A percentile compares a stretch with the other conserved stretches of the same genome.
Conservation (phyloP, 805 yeast species). For the Dipodascopsis uninucleata region DNA sequence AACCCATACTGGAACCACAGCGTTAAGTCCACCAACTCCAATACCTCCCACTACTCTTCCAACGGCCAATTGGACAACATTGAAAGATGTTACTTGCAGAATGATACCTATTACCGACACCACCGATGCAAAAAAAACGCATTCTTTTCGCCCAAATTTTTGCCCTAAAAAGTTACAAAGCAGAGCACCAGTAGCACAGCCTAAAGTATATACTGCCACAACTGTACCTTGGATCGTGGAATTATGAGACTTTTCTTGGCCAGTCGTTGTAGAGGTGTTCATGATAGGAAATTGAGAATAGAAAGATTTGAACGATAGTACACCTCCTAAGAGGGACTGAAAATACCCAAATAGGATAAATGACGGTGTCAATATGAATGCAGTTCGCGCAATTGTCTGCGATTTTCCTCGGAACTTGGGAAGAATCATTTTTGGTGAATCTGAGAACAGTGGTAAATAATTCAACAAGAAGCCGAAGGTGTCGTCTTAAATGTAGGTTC, state of each 20-base stretch:
- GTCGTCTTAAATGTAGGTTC: too few relatives aligned
- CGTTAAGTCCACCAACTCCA: slow-evolving; percentile 30
- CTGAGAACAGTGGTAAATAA: too few relatives aligned
- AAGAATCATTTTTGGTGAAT: too few relatives aligned
- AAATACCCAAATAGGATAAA: slow-evolving; percentile 1
- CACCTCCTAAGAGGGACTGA: not conserved
- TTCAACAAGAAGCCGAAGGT: too few relatives aligned
- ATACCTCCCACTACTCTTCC: slow-evolving; percentile 50
- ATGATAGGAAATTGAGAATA: not conserved
- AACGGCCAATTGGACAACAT: slow-evolving; percentile 61
- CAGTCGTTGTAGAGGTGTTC: not conserved
- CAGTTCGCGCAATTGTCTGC: not conserved
- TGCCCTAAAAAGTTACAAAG: slow-evolving; percentile 62
- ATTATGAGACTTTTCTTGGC: slow-evolving; percentile 2
- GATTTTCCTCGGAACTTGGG: not conserved
- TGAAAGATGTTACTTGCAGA: slow-evolving; percentile 53
- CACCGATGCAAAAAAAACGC: slow-evolving; percentile 53
- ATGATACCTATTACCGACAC: slow-evolving; percentile 50
- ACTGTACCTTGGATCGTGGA: slow-evolving; percentile 18
- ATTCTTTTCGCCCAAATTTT: slow-evolving; percentile 59
- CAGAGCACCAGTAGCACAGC: slow-evolving; percentile 72
- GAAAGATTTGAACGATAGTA: not conserved
- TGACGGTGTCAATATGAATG: not conserved
- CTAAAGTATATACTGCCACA: slow-evolving; percentile 55
- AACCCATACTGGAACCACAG: slow-evolving; percentile 63